A percentile compares a stretch with the other conserved stretches of the same genome.
These are phyloP conservation scores for Plasmodium cynomolgi DNA, from an alignment of 169 alveolate species.

Conservation along the genomic window DNA sequence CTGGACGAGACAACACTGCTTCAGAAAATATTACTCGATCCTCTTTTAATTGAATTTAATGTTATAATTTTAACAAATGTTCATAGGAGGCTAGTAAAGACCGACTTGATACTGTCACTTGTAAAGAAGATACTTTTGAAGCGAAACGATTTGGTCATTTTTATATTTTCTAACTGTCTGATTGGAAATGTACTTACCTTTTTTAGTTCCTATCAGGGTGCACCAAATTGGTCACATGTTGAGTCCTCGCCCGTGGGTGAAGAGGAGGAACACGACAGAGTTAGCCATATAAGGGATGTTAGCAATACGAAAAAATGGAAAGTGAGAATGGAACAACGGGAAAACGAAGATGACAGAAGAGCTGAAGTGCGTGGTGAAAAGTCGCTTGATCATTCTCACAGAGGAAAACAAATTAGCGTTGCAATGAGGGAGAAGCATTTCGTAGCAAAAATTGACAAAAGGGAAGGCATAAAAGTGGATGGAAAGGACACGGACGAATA, in stretches of 20 bases:
- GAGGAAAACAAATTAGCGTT: background rate
- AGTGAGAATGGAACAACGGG: background rate
- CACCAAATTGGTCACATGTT: background rate
- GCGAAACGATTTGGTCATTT: constrained; percentile 40
- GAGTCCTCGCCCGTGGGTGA: background rate
- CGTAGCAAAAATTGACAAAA: background rate
- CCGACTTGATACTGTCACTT: constrained; percentile 77
- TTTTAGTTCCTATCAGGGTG: constrained; percentile 36
- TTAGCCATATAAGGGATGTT: background rate
- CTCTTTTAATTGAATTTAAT: constrained; percentile 82
- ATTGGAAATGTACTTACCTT: constrained; percentile 47
- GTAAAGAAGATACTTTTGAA: constrained; percentile 66
- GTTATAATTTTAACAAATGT: constrained; percentile 78
- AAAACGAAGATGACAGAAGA: background rate
- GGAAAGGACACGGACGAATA: background rate
- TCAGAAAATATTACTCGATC: constrained; percentile 76
- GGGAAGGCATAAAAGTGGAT: background rate
- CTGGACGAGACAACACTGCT: constrained; percentile 47
- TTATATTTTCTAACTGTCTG: constrained; percentile 57
- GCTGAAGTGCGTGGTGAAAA: background rate
- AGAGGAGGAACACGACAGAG: background rate
- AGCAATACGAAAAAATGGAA: background rate
- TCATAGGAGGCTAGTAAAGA: constrained; percentile 74
- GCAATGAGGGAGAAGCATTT: background rate
- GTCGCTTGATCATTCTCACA: background rate